A percentile compares a stretch with the other conserved stretches of the same genome.
phyloP scores from a whole-genome alignment of 1,284 basidiomycete species.

The Tilletia indica region DNA sequence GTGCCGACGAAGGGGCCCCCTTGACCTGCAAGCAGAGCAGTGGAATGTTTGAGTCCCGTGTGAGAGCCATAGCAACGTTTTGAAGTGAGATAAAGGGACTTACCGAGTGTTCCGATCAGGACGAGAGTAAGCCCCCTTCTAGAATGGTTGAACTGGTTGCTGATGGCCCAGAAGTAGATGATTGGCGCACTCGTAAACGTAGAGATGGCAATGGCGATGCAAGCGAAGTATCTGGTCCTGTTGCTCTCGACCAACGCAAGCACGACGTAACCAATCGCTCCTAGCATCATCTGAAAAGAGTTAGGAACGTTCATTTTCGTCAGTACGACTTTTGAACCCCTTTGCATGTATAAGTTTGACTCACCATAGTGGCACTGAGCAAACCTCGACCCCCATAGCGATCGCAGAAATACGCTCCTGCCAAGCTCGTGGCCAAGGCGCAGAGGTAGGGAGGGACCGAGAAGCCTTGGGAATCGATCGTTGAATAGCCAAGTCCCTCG shows the following conservation, averaged over 20 bases:
- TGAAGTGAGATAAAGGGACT: conserved; percentile 3
- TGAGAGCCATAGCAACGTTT: no score
- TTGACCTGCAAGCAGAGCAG: conserved; percentile 35
- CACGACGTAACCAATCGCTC: conserved; percentile 44
- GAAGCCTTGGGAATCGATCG: conserved; percentile 37
- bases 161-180: conserved; percentile 43
- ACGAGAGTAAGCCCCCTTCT: conserved; percentile 39
- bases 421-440: conserved; percentile 42
- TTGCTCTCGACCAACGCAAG: conserved; percentile 34
- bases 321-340: not conserved
- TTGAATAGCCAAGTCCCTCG: conserved; percentile 44
- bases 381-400: conserved; percentile 35
- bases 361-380: conserved; percentile 29
- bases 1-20: conserved; percentile 44
- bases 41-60: no score
- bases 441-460: conserved; percentile 45
- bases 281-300: conserved; percentile 26
- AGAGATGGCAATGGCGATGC: conserved; percentile 39
- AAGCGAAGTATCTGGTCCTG: conserved; percentile 31
- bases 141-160: conserved; percentile 39
- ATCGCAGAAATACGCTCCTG: conserved; percentile 29
- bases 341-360: not conserved
- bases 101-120: conserved; percentile 45
- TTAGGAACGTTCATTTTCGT: not conserved
- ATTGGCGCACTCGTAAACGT: conserved; percentile 48